Evolutionary conservation across 192 early-diverging fungal species (phyloP).

Genomic region (Rhizoclosmatium globosum): DNA sequence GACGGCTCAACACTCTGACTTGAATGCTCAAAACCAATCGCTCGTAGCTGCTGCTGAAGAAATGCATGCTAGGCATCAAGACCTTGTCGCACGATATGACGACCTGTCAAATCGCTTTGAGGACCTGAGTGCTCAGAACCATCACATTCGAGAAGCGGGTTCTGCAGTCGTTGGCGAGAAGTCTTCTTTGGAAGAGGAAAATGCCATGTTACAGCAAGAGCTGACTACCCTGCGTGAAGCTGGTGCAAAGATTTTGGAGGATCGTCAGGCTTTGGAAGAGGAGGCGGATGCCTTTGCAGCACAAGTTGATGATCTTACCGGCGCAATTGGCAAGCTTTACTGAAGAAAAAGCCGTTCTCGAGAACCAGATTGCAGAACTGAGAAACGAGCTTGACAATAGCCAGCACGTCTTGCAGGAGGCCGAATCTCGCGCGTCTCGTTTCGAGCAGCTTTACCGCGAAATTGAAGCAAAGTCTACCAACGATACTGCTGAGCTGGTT

Average conservation of each 20-base stretch:
- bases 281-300: constrained; percentile 34
- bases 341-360: constrained; percentile 11
- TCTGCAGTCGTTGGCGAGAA: constrained; percentile 15
- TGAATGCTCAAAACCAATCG: background rate
- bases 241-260: constrained; percentile 34
- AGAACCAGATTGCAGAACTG: background rate
- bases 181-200: constrained; percentile 23
- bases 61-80: background rate
- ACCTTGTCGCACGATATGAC: background rate
- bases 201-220: constrained; percentile 14
- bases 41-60: constrained; percentile 8
- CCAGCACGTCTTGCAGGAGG: constrained; percentile 16
- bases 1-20: background rate
- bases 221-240: constrained; percentile 21
- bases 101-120: background rate
- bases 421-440: constrained; percentile 17
- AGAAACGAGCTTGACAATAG: constrained; percentile 5
- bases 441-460: constrained; percentile 33
- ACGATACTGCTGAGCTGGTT: constrained; percentile 35
- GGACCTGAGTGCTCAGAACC: constrained; percentile 7
- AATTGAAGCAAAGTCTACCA: constrained; percentile 20
- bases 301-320: constrained; percentile 37
- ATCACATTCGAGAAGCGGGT: constrained; percentile 14
- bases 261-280: constrained; percentile 32
- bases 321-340: constrained; percentile 4